Evolutionary conservation across 495 filamentous ascomycete species (phyloP).

Genomic region (Aspergillus bridgeri): DNA sequence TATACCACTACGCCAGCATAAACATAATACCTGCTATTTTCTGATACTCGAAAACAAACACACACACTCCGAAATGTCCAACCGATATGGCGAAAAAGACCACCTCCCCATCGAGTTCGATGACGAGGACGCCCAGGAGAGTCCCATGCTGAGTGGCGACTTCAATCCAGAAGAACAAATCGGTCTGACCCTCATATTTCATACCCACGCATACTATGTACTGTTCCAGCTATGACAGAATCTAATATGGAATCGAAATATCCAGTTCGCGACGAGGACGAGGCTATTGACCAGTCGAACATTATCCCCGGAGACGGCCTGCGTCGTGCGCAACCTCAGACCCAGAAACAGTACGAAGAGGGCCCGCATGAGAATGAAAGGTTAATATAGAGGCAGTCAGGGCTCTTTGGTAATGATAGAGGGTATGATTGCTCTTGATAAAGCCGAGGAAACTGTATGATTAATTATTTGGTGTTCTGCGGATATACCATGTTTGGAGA

Average conservation of each 20-base stretch:
- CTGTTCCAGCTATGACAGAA: neutral
- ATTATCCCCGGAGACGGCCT: constrained; percentile 24
- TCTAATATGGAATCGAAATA: neutral
- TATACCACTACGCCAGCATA: no score
- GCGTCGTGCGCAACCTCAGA: constrained; percentile 26
- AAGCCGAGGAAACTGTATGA: no score
- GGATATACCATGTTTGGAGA: no score
- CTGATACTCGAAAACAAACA: no score
- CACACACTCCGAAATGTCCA: neutral
- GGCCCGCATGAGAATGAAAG: constrained; percentile 31
- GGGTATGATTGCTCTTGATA: no score
- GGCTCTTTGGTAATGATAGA: no score
- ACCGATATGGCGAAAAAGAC: neutral
- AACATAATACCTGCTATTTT: no score
- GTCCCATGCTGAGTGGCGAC: constrained; percentile 24
- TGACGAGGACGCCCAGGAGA: constrained; percentile 2
- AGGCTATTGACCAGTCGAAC: constrained; percentile 25
- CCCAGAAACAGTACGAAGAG: constrained; percentile 26
- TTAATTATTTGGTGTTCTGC: no score
- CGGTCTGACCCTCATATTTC: constrained; percentile 11
- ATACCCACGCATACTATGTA: neutral
- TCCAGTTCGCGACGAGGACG: constrained; percentile 22
- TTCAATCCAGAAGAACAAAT: constrained; percentile 23
- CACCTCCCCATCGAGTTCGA: neutral
- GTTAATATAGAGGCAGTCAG: no score